Base-by-base conservation (phyloP, 352 stramenopile genomes). In the Phytophthora colocasiae region DNA sequence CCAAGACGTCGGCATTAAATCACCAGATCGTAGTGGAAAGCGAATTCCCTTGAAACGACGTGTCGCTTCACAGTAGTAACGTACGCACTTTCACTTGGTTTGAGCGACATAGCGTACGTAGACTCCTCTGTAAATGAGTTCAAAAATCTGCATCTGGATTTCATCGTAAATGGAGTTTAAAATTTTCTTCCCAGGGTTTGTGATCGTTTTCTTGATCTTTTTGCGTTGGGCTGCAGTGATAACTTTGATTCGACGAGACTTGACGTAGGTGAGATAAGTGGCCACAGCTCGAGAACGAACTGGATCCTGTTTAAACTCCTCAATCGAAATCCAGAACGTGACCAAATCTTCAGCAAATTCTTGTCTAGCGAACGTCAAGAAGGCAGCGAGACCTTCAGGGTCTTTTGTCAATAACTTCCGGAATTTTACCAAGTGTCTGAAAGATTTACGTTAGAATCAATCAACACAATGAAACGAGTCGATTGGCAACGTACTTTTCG, bases 171-270 rank as follows among this genome's bases (percentile, higher is more conserved):
- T 69, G 1, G 55, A 63, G 0, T 29, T 27, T 0, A 72, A 71
- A 19, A 92, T 39, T 27, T 78, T 85, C 38, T 80, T 87, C 31
- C 70, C 80, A 1, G 81, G 80, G 5, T 70, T 87, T 3, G 83
- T 90, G 58, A 91, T 88, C 26, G 57, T 54, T 12, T 87, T 87
- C 55, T 90, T 87, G 57, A 92, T 87, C 34, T 77, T 81, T 51
- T 91, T 92, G 46, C 77, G 77, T 48, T 91, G 81, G 4, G 78
- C 78, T 1, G 80, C 78, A 5, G 83, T 92, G 52, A 88, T 81
- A 12, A 89, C 65, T 47, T 85, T 87, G 27, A 92, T 69, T 5
- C 81, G 73, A 1, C 76, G 70, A 0, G 81, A 87, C 45, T 92
- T 89, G 66, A 92, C 77, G 56, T 78, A 91, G 6, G 56, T 78